Evolutionary conservation across 164 flowering plant genomes (phyloP).

Genomic region (Tetracentron sinense): DNA sequence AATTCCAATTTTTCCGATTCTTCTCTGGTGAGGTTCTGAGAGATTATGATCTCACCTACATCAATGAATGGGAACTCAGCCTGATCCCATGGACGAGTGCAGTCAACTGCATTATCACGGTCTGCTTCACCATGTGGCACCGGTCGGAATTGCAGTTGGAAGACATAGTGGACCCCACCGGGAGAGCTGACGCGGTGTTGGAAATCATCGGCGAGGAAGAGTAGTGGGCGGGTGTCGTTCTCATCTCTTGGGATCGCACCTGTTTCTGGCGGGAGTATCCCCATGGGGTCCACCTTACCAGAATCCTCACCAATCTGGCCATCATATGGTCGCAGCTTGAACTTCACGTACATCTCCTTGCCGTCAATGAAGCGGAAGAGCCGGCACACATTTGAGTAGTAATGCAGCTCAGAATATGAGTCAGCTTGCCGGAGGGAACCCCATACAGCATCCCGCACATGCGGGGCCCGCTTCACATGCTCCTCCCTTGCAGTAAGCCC

Average conservation of each 20-base stretch:
- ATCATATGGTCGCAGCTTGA: constrained; percentile 61
- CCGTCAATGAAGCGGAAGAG: constrained; percentile 53
- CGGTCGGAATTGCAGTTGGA: constrained; percentile 57
- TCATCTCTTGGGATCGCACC: constrained; percentile 68
- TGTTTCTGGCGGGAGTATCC: constrained; percentile 79
- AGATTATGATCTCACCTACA: constrained; percentile 49
- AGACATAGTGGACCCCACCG: constrained; percentile 52
- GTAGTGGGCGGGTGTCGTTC: constrained; percentile 52
- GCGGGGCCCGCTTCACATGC: constrained; percentile 58
- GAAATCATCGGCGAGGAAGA: constrained; percentile 72
- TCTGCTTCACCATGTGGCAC: constrained; percentile 40
- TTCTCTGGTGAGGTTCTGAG: constrained; percentile 40
- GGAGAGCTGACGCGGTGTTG: constrained; percentile 40
- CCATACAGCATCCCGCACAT: constrained; percentile 75
- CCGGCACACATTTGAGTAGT: constrained; percentile 65
- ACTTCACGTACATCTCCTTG: constrained; percentile 59
- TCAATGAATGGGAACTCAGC: constrained; percentile 48
- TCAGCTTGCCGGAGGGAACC: constrained; percentile 48
- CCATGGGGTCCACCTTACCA: constrained; percentile 61
- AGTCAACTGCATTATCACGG: constrained; percentile 51
- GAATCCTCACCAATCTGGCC: constrained; percentile 48
- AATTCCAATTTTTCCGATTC: constrained; percentile 61
- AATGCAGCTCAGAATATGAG: constrained; percentile 60
- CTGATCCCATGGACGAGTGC: constrained; percentile 78
- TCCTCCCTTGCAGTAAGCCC: constrained; percentile 72